Evolutionary conservation across 805 yeast genomes (phyloP).

Genomic region (Cyberlindnera sargentensis): DNA sequence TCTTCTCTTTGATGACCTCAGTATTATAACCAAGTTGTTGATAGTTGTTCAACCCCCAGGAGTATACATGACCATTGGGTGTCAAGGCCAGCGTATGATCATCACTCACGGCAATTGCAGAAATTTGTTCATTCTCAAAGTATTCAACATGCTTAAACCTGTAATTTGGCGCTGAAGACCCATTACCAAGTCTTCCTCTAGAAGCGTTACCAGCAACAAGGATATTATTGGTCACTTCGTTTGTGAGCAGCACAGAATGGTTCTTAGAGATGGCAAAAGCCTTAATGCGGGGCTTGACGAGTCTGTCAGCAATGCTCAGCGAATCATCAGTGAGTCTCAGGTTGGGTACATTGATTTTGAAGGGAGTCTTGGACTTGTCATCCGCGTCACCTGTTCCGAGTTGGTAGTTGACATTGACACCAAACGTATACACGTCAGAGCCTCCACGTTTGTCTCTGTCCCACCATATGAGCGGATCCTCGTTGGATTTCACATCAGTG

Average conservation of each 20-base stretch:
- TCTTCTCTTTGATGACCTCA: slow-evolving; percentile 20
- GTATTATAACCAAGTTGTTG: slow-evolving; percentile 59
- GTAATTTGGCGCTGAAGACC: slow-evolving; percentile 34
- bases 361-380: slow-evolving; percentile 37
- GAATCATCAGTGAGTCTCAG: slow-evolving; percentile 7
- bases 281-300: slow-evolving; percentile 38
- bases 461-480: slow-evolving; percentile 32
- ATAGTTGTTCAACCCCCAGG: slow-evolving; percentile 75
- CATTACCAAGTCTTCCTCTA: slow-evolving; percentile 67
- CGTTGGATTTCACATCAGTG: slow-evolving; percentile 1
- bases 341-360: slow-evolving; percentile 27
- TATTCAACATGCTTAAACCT: slow-evolving; percentile 36
- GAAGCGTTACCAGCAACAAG: slow-evolving; percentile 62
- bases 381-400: slow-evolving; percentile 62
- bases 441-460: slow-evolving; percentile 39
- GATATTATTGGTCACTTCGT: slow-evolving; percentile 38
- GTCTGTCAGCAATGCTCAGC: slow-evolving; percentile 20
- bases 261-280: slow-evolving; percentile 51
- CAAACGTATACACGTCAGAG: slow-evolving; percentile 52
- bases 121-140: slow-evolving; percentile 28
- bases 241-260: slow-evolving; percentile 56
- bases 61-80: slow-evolving; percentile 42
- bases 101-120: slow-evolving; percentile 44
- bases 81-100: slow-evolving; percentile 64
- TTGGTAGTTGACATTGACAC: slow-evolving; percentile 54